Conservation (phyloP, 1,139 yeast genomes). For the Diutina neorugosa region DNA sequence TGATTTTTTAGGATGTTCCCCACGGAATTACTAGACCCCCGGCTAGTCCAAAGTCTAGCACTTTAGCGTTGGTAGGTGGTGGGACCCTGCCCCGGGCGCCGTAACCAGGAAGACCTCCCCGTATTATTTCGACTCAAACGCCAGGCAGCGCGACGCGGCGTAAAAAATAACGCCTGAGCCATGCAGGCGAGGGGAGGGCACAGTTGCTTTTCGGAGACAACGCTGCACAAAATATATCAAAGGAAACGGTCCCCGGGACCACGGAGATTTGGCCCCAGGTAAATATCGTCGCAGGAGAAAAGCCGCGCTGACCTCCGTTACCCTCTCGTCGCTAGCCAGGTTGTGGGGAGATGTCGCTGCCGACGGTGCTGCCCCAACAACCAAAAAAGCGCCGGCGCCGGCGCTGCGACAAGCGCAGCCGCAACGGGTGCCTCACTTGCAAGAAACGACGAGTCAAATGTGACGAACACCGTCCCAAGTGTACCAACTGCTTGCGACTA, state of each 20-base stretch:
- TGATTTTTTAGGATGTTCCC: no score
- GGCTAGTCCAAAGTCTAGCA: no score
- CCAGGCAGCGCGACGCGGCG: not conserved
- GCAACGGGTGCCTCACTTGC: slow-evolving; percentile 2
- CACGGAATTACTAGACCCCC: no score
- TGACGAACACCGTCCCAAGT: not conserved
- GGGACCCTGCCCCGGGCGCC: no score
- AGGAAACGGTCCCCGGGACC: not conserved
- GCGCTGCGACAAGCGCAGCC: slow-evolving; percentile 3
- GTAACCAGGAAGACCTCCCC: no score
- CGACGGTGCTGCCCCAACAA: not conserved
- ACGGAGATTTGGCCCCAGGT: no score
- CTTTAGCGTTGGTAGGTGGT: no score
- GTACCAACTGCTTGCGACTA: not conserved
- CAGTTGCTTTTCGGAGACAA: not conserved
- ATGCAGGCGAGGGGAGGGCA: not conserved
- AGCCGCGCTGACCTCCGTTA: not conserved
- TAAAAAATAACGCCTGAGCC: not conserved
- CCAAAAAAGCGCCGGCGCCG: not conserved
- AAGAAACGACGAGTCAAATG: slow-evolving; percentile 3
- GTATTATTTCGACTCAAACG: not conserved
- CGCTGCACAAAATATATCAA: not conserved
- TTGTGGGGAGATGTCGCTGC: not conserved
- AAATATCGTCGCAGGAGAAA: not conserved
- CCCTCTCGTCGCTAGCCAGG: not conserved